phyloP scores from a whole-genome alignment of 2,329 filamentous ascomycete genomes.

The Fusarium circinatum region DNA sequence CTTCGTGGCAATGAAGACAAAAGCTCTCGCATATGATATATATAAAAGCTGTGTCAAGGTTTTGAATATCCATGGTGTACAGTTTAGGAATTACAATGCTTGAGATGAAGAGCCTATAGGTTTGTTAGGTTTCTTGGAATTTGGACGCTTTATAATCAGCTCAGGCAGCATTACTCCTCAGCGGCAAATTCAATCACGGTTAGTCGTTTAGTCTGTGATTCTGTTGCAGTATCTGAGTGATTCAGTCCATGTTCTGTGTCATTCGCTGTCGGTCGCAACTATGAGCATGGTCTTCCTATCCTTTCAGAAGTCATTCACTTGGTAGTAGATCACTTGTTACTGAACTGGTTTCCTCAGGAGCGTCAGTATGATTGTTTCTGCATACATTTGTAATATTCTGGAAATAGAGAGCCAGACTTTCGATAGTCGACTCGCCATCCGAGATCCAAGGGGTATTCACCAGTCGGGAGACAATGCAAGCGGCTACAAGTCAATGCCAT shows the following conservation, averaged over 20 bases:
- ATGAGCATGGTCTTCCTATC: neutral
- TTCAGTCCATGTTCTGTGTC: neutral
- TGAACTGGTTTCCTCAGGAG: neutral
- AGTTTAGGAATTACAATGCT: accelerated
- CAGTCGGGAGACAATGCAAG: neutral
- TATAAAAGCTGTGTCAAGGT: neutral
- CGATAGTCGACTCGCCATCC: neutral
- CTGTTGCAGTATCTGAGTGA: neutral
- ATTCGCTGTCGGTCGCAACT: neutral
- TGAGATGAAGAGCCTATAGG: neutral
- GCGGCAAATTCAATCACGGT: neutral
- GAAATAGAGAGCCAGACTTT: neutral
- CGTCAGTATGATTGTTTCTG: too few relatives aligned
- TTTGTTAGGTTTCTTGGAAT: neutral
- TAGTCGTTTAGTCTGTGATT: neutral
- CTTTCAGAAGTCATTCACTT: neutral
- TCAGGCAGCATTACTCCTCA: neutral
- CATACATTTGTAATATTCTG: accelerated
- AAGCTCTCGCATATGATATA: neutral
- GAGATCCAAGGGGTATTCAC: neutral
- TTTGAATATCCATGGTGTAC: neutral
- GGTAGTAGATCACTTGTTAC: neutral
- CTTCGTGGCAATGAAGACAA: neutral
- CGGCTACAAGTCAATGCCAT: neutral
- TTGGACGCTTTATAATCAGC: neutral